phyloP scores from a whole-genome alignment of 2,329 filamentous ascomycete species.

The Penicillium sp. region DNA sequence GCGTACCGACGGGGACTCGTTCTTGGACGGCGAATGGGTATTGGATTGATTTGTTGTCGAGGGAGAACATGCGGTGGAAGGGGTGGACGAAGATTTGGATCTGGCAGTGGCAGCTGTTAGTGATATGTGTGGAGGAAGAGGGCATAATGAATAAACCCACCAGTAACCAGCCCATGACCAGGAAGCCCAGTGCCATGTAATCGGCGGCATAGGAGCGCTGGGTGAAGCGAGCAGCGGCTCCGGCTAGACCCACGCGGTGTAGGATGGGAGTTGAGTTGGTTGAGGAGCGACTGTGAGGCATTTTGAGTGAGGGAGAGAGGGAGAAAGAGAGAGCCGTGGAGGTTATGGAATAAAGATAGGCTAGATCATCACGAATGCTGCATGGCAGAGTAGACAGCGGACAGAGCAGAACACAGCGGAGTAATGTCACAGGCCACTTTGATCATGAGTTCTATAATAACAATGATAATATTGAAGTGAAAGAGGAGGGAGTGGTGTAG shows the following conservation, averaged over 20 bases:
- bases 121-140: too few species aligned
- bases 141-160: constrained; percentile 24
- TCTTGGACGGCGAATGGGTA: constrained; percentile 86
- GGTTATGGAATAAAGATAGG: too few species aligned
- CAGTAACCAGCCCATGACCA: constrained; percentile 66
- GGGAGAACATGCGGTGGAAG: constrained; percentile 92
- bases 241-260: constrained; percentile 45
- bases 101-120: constrained; percentile 40
- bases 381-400: too few species aligned
- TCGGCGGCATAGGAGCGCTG: constrained; percentile 84
- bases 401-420: too few species aligned
- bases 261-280: constrained; percentile 19
- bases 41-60: constrained; percentile 81
- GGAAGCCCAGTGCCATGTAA: constrained; percentile 75
- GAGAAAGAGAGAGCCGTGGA: not conserved
- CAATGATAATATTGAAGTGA: too few species aligned
- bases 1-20: constrained; percentile 75
- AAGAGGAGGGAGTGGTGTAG: too few species aligned
- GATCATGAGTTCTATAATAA: too few species aligned
- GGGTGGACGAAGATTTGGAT: constrained; percentile 74
- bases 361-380: not conserved
- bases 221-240: constrained; percentile 56
- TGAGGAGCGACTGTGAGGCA: constrained; percentile 35
- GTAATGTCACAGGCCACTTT: too few species aligned
- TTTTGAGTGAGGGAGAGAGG: constrained; percentile 10